phyloP scores from a whole-genome alignment of 2,329 filamentous ascomycete genomes.

The Neopestalotiopsis rosae region DNA sequence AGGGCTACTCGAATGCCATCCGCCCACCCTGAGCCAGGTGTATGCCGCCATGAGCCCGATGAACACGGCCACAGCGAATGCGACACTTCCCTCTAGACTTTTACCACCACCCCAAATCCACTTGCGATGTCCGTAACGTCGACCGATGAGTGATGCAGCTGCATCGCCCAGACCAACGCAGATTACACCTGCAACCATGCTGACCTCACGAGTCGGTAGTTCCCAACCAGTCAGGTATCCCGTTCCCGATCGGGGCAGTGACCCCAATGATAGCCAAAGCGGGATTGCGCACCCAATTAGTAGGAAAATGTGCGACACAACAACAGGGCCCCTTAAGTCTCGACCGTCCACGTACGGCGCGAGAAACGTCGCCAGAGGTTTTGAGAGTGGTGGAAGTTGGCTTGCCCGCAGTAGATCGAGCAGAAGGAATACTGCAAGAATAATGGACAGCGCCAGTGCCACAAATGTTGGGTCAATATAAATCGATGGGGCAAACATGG shows the following conservation, averaged over 20 bases:
- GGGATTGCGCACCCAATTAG: constrained; percentile 95
- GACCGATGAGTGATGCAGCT: constrained; percentile 86
- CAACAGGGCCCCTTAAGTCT: constrained; percentile 90
- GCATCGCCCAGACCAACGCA: constrained; percentile 97
- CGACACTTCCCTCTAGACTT: constrained; percentile 84
- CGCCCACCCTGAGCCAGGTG: constrained; percentile 76
- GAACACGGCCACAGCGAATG: constrained; percentile 83
- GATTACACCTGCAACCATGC: constrained; percentile 90
- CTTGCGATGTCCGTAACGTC: constrained; percentile 84
- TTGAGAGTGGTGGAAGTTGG: constrained; percentile 87
- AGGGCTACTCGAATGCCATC: constrained; percentile 76
- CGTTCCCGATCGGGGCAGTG: constrained; percentile 61
- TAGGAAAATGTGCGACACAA: constrained; percentile 95
- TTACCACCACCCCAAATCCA: constrained; percentile 98
- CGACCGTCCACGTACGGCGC: constrained; percentile 94
- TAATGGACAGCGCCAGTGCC: constrained; percentile 77
- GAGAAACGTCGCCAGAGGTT: constrained; percentile 84
- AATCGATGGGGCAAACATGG: constrained; percentile 87
- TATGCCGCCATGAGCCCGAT: constrained; percentile 73
- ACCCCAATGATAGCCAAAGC: constrained; percentile 85
- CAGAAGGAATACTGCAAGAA: constrained; percentile 84
- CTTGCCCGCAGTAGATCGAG: constrained; percentile 89
- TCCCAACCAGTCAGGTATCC: constrained; percentile 76
- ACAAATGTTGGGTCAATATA: constrained; percentile 87
- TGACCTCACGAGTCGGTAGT: constrained; percentile 73